Evolutionary conservation across 441 rosid species (phyloP).

Genomic region (Brassica hybrid): DNA sequence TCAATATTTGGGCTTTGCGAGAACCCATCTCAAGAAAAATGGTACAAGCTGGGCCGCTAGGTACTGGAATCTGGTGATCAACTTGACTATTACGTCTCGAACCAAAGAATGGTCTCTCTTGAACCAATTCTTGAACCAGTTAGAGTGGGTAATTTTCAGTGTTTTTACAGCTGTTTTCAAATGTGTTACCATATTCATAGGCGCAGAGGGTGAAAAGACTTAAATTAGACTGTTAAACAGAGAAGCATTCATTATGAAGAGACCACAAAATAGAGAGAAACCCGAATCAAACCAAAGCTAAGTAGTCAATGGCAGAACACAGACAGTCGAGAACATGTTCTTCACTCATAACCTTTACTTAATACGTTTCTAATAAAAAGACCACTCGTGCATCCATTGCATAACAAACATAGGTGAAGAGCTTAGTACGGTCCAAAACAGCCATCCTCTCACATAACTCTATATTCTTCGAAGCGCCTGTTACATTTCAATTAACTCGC

Average conservation of each 20-base stretch:
- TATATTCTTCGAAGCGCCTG: slow-evolving; percentile 27
- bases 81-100: background rate
- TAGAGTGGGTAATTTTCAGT: background rate
- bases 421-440: background rate
- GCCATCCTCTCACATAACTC: slow-evolving; percentile 28
- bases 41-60: background rate
- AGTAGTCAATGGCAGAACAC: slow-evolving; percentile 26
- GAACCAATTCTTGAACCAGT: background rate
- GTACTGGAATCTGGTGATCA: background rate
- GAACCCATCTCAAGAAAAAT: too few relatives aligned
- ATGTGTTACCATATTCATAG: slow-evolving; percentile 9
- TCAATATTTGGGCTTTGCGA: too few relatives aligned
- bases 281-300: slow-evolving; percentile 26
- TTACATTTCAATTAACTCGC: slow-evolving; percentile 1
- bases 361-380: slow-evolving; percentile 18
- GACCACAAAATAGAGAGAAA: background rate
- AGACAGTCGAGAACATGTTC: slow-evolving; percentile 28
- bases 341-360: slow-evolving; percentile 6
- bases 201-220: background rate
- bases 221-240: background rate
- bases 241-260: slow-evolving; percentile 1
- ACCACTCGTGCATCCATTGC: slow-evolving; percentile 24
- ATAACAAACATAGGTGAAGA: slow-evolving; percentile 19
- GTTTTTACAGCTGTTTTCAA: too few relatives aligned
- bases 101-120: background rate